These are phyloP conservation scores for Cordyceps cateniannulata DNA, from an alignment of 2,329 filamentous ascomycete genomes.

Conservation along the genomic window DNA sequence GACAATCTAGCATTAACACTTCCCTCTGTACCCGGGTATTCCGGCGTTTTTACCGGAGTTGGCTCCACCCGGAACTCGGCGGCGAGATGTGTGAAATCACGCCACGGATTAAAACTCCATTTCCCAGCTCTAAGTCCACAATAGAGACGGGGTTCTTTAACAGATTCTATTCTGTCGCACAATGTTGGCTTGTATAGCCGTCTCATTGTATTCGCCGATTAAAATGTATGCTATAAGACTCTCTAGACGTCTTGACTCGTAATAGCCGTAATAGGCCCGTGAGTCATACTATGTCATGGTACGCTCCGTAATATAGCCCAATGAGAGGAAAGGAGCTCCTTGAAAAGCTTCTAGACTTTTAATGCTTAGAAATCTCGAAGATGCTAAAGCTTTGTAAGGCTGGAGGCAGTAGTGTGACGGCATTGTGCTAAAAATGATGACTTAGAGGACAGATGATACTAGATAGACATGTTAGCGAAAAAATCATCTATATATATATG, in stretches of 20 bases:
- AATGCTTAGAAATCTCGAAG: neutral
- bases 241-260: neutral
- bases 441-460: neutral
- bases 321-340: neutral
- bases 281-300: neutral
- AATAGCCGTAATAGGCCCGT: neutral
- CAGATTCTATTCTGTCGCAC: neutral
- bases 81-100: neutral
- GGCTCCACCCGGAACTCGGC: neutral
- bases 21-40: neutral
- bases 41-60: neutral
- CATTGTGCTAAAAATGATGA: too few relatives aligned
- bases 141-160: neutral
- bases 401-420: neutral
- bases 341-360: neutral
- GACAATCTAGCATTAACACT: neutral
- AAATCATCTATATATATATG: neutral
- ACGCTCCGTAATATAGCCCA: neutral
- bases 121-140: neutral
- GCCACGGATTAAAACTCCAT: neutral
- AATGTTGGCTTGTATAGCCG: neutral
- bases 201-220: neutral
- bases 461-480: neutral
- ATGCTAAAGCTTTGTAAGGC: neutral
- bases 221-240: neutral